These are phyloP conservation scores for Acer negundo DNA, from an alignment of 345 rosid species.

Conservation along the genomic window DNA sequence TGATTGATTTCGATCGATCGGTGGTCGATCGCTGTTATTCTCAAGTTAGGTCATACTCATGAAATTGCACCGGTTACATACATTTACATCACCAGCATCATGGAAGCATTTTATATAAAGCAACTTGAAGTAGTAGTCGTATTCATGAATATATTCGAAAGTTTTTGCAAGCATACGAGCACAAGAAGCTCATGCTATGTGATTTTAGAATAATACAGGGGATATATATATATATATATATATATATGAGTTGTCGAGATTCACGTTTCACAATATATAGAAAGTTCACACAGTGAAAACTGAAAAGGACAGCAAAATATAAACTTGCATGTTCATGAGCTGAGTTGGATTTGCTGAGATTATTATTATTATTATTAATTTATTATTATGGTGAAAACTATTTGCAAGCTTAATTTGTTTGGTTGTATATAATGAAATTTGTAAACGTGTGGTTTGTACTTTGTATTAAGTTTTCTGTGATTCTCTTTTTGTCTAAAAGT, in stretches of 20 bases:
- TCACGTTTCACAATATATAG: not conserved
- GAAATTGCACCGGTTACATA: not conserved
- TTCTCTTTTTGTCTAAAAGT: too few species aligned
- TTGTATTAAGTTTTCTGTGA: too few species aligned
- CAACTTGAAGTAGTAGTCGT: not conserved
- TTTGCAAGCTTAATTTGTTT: not conserved
- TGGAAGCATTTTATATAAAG: not conserved
- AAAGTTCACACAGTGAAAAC: not conserved
- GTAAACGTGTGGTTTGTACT: not conserved
- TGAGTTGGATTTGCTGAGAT: not conserved
- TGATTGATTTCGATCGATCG: not conserved
- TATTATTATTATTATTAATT: too few species aligned
- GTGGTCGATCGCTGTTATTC: not conserved
- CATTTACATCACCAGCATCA: not conserved
- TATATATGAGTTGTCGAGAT: too few species aligned
- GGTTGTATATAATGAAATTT: not conserved
- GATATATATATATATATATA: too few species aligned
- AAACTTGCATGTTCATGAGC: not conserved
- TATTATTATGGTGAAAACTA: too few species aligned
- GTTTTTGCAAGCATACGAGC: not conserved
- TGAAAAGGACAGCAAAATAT: not conserved
- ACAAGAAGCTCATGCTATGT: not conserved
- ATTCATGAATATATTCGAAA: conserved; percentile 11
- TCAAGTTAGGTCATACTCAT: too few species aligned
- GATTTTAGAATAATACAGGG: not conserved